A percentile compares a stretch with the other conserved stretches of the same genome.
phyloP scores from a whole-genome alignment of 1,139 yeast genomes.

The Geotrichum armillariae region DNA sequence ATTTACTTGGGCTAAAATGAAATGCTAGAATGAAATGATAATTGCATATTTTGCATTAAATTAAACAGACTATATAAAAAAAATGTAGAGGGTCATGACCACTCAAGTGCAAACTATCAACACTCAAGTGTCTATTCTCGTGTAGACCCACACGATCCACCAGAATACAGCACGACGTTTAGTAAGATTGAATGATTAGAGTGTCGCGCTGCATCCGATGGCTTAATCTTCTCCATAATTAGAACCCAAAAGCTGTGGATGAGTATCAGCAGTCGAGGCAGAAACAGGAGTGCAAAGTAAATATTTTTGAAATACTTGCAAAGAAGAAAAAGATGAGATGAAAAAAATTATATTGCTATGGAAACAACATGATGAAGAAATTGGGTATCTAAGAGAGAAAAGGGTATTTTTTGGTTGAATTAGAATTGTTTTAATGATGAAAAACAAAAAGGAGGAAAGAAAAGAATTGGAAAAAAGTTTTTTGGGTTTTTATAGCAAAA shows the following conservation, averaged over 20 bases:
- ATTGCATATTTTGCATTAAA: too few species aligned
- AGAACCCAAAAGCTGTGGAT: slow-evolving; percentile 19
- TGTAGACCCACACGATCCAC: slow-evolving; percentile 15
- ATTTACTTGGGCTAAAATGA: not conserved
- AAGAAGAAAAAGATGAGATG: slow-evolving; percentile 1
- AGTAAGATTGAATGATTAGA: slow-evolving; percentile 13
- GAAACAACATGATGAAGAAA: too few species aligned
- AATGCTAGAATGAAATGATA: not conserved
- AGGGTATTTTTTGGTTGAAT: too few species aligned
- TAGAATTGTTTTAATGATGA: too few species aligned
- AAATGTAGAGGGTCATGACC: slow-evolving; percentile 17
- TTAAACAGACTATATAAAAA: not conserved
- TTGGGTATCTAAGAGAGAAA: too few species aligned
- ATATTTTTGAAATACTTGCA: not conserved
- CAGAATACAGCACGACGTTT: slow-evolving; percentile 7
- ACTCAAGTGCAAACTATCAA: slow-evolving; percentile 11
- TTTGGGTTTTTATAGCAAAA: too few species aligned
- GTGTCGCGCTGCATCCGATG: slow-evolving; percentile 4
- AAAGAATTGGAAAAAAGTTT: too few species aligned
- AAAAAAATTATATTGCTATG: too few species aligned
- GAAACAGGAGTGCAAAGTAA: slow-evolving; percentile 16
- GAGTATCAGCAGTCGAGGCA: slow-evolving; percentile 10
- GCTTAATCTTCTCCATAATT: slow-evolving; percentile 15
- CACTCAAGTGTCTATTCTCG: slow-evolving; percentile 16
- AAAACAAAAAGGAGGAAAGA: too few species aligned